Conservation (phyloP, 192 early-diverging fungal species). For the Funneliformis mosseae region DNA sequence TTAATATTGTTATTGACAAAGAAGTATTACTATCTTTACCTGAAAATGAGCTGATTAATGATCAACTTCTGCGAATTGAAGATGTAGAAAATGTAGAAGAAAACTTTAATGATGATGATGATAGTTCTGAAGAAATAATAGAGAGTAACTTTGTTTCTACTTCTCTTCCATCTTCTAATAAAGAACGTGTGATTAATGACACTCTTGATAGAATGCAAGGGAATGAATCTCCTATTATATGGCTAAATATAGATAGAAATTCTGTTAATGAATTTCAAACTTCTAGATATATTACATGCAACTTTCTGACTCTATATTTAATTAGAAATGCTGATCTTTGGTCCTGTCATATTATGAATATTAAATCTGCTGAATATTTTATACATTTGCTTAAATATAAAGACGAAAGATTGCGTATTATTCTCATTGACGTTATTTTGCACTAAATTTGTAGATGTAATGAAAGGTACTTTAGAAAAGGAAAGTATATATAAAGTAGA, state of each 20-base stretch:
- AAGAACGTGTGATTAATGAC: slow-evolving; percentile 6
- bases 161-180: not conserved
- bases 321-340: not conserved
- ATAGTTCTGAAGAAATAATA: not conserved
- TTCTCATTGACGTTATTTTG: not conserved
- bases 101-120: not conserved
- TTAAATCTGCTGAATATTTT: slow-evolving; percentile 9
- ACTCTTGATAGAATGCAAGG: not conserved
- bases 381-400: not conserved
- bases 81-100: not conserved
- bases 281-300: not conserved
- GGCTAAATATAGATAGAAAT: slow-evolving; percentile 5
- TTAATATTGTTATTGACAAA: slow-evolving; percentile 1
- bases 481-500: slow-evolving; percentile 16
- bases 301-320: not conserved
- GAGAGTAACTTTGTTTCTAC: not conserved
- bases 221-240: not conserved
- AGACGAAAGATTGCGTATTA: not conserved
- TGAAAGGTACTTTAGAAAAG: not conserved
- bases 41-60: not conserved
- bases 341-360: not conserved
- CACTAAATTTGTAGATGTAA: slow-evolving; percentile 2
- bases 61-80: not conserved
- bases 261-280: not conserved
- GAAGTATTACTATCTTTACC: not conserved